These are phyloP conservation scores for Botrytis pseudocinerea DNA, from an alignment of 2,329 filamentous ascomycete species.

Conservation along the genomic window DNA sequence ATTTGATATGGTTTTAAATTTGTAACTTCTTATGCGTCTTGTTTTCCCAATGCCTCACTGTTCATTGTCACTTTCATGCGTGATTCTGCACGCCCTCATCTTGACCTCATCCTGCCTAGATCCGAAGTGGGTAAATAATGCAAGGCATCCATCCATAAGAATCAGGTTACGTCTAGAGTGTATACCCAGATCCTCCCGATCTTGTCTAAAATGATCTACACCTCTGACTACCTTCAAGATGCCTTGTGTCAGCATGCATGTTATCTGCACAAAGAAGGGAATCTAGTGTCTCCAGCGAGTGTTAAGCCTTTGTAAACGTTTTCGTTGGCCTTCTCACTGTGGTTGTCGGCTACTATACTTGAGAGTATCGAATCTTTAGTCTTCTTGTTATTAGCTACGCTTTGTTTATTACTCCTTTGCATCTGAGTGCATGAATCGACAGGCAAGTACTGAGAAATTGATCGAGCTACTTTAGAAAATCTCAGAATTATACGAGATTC, in stretches of 20 bases:
- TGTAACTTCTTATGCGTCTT: neutral
- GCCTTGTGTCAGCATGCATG: neutral
- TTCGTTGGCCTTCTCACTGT: neutral
- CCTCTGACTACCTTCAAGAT: neutral
- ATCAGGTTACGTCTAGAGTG: neutral
- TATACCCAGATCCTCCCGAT: neutral
- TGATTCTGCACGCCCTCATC: neutral
- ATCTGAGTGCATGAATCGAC: neutral
- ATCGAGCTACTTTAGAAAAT: neutral
- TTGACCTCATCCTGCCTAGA: neutral
- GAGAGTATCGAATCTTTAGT: neutral
- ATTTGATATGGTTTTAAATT: neutral
- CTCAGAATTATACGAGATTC: neutral
- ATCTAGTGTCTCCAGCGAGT: neutral
- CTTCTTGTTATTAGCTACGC: neutral
- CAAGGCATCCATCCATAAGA: neutral
- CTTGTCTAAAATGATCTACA: neutral
- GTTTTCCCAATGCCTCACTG: neutral
- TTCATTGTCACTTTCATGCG: neutral
- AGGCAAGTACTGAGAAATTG: neutral
- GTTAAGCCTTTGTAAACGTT: neutral
- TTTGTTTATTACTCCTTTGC: neutral
- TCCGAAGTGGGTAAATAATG: neutral
- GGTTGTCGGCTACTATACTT: neutral
- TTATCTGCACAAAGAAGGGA: neutral